Percentiles rank a stretch among this genome's conserved stretches.
These are phyloP conservation scores for Neolecta irregularis DNA, from an alignment of 1,139 yeast species.

Conservation along the genomic window DNA sequence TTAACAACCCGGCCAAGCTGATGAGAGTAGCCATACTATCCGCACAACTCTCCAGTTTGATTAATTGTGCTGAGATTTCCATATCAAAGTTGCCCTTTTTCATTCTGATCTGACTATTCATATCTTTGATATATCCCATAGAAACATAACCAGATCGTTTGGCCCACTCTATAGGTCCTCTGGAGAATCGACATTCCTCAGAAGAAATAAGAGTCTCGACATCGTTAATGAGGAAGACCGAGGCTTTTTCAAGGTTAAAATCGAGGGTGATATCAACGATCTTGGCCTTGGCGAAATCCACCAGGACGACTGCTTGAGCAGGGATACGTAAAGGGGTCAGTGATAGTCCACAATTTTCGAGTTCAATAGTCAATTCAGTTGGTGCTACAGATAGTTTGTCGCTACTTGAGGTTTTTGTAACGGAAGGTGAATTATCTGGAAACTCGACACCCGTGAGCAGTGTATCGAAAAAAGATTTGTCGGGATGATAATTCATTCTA, in stretches of 20 bases:
- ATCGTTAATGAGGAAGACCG: conserved; percentile 22
- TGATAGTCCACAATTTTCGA: too few relatives aligned
- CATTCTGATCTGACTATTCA: conserved; percentile 1
- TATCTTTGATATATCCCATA: conserved; percentile 13
- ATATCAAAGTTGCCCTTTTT: conserved; percentile 9
- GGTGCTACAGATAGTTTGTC: too few relatives aligned
- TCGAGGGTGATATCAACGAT: too few relatives aligned
- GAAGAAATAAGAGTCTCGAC: conserved; percentile 11
- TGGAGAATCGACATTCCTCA: background rate
- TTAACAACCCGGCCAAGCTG: conserved; percentile 56
- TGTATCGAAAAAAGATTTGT: too few relatives aligned
- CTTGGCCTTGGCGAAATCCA: too few relatives aligned
- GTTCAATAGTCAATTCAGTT: too few relatives aligned
- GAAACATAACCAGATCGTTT: conserved; percentile 17
- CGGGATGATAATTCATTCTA: too few relatives aligned
- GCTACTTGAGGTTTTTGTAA: too few relatives aligned
- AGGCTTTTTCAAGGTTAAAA: conserved; percentile 19
- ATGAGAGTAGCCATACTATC: conserved; percentile 64
- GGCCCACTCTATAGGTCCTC: background rate
- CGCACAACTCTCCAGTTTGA: conserved; percentile 54
- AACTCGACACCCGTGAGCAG: too few relatives aligned
- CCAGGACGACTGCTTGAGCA: too few relatives aligned
- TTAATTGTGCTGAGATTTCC: conserved; percentile 33
- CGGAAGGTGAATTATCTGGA: too few relatives aligned
- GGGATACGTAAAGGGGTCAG: too few relatives aligned